A percentile compares a stretch with the other conserved stretches of the same genome.
Conservation (phyloP, 805 yeast genomes). For the Saccharomycopsis fodiens region DNA sequence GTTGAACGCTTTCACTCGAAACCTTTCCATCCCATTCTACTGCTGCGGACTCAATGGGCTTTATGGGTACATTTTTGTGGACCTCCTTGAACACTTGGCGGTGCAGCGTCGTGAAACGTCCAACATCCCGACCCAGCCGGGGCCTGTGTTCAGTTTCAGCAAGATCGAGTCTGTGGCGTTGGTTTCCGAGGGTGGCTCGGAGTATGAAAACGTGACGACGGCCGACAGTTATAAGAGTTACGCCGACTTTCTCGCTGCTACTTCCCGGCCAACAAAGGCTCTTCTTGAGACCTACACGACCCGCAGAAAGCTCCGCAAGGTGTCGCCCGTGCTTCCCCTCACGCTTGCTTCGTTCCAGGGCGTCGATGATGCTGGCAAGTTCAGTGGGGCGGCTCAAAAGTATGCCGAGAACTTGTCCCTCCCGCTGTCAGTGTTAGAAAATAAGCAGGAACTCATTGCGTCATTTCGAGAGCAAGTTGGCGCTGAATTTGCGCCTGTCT, state of each 20-base stretch:
- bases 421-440: conserved; percentile 38
- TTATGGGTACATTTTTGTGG: conserved; percentile 76
- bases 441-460: conserved; percentile 32
- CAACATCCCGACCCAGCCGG: conserved; percentile 41
- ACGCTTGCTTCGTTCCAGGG: conserved; percentile 51
- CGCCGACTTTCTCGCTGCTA: conserved; percentile 10
- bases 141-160: conserved; percentile 26
- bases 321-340: conserved; percentile 52
- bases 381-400: conserved; percentile 27
- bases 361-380: conserved; percentile 23
- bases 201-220: conserved; percentile 12
- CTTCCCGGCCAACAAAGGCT: conserved; percentile 23
- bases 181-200: conserved; percentile 22
- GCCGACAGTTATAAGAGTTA: conserved; percentile 12
- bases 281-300: conserved; percentile 21
- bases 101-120: conserved; percentile 45
- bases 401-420: conserved; percentile 35
- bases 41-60: conserved; percentile 67
- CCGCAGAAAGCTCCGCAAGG: conserved; percentile 36
- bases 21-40: conserved; percentile 55
- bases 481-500: conserved; percentile 71
- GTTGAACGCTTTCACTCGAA: conserved; percentile 53
- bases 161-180: conserved; percentile 26
- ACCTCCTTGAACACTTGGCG: conserved; percentile 59
- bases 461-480: conserved; percentile 39